Base-by-base conservation (phyloP, 2,329 filamentous ascomycete genomes). In the Acarospora socialis region DNA sequence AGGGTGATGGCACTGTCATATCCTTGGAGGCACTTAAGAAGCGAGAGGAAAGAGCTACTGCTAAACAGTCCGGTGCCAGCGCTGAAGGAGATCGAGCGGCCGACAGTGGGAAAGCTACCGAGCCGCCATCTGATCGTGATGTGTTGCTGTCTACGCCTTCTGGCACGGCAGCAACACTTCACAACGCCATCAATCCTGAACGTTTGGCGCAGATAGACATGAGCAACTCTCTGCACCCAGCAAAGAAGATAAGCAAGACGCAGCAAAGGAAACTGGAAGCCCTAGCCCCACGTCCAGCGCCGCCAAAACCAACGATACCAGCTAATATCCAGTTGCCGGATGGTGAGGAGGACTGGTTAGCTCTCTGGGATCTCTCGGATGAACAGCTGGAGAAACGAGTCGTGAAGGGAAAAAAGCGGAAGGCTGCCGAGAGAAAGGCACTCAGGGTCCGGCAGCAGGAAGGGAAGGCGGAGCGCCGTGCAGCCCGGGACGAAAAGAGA, bases 311-410 rank as follows among this genome's bases (percentile, higher is more conserved):
- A n/a, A 34, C 41, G 14, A 41, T 52, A 25, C 50, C 51, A 6
- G 40, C 47, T 12, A 39, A 42, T 14, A 40, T 48, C 21, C 33
- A 16, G 5, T 28, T 50, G 8, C 46, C 47, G 7, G 46, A 48
- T 10, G 48, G 41, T 12, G 51, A 54, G 35, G 42, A 50, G 29
- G 43, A 54, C 37, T 47, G 45, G 28, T 38, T 53, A 30, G 40
- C 37, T 2, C 31, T 53, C 19, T 54, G 49, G 48, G 50, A 54
- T 39, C 40, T 53, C n/a, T 36, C 42, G 4, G 50, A 54, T 35
- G 38, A 44, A 14, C 41, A 49, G 12, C 39, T 53, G 14, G 34
- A 43, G 28, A 40, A 43, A 27, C 34, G 51, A 19, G 20, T 53
- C 13, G 34, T 33, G 5, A 21, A 31, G 2, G 33, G 36, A 12